These are phyloP conservation scores for Hibiscus mutabilis DNA, from an alignment of 345 rosid species.

Conservation along the genomic window DNA sequence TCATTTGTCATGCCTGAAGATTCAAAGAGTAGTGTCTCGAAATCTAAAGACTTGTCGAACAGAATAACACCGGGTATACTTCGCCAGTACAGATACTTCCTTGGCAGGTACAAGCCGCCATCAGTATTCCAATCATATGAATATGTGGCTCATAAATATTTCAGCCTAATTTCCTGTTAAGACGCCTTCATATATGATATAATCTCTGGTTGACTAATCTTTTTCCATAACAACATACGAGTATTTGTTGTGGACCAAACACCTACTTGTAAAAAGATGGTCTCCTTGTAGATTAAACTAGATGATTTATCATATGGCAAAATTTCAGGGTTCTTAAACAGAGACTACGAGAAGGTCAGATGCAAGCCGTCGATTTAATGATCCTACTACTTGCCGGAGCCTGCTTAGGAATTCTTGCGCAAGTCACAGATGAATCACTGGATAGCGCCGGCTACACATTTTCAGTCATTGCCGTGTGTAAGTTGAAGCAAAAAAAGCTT, in stretches of 20 bases:
- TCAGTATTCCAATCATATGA: neutral
- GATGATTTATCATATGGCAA: neutral
- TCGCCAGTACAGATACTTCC: constrained; percentile 70
- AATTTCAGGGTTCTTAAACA: constrained; percentile 70
- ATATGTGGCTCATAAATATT: neutral
- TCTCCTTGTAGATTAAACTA: neutral
- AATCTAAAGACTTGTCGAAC: constrained; percentile 55
- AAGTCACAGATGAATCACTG: constrained; percentile 73
- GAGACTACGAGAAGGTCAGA: constrained; percentile 71
- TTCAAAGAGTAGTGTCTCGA: constrained; percentile 28
- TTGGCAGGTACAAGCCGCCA: constrained; percentile 51
- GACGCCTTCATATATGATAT: neutral
- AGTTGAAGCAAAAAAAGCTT: constrained; percentile 25
- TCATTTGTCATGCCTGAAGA: constrained; percentile 58
- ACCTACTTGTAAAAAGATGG: neutral
- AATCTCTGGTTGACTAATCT: neutral
- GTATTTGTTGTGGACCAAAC: no score
- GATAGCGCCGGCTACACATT: constrained; percentile 69
- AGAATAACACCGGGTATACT: constrained; percentile 51
- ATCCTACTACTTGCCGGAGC: constrained; percentile 86
- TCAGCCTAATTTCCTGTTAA: neutral
- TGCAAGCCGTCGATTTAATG: constrained; percentile 59
- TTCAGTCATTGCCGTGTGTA: constrained; percentile 83
- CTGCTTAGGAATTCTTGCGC: constrained; percentile 77
- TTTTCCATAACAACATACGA: neutral